Evolutionary conservation across 768 basidiomycete genomes (phyloP).

Genomic region (Kwoniella dejecticola): DNA sequence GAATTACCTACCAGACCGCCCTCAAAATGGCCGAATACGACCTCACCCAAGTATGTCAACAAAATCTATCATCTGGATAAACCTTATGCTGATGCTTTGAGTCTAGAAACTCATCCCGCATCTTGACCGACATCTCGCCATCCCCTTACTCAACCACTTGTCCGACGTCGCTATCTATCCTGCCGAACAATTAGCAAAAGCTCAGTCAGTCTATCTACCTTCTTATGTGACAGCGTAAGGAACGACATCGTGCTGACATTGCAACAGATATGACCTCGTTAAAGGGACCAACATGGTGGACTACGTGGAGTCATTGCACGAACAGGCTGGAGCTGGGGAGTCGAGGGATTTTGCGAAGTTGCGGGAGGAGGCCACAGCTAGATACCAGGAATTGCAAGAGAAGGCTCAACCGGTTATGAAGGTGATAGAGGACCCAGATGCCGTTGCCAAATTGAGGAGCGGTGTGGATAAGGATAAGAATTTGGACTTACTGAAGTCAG

Average conservation of each 20-base stretch:
- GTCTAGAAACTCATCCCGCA: constrained; percentile 81
- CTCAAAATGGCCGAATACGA: constrained; percentile 74
- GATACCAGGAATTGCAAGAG: constrained; percentile 78
- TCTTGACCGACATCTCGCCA: constrained; percentile 90
- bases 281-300: constrained; percentile 99
- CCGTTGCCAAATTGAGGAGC: constrained; percentile 79
- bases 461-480: constrained; percentile 95
- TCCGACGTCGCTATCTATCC: constrained; percentile 67
- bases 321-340: constrained; percentile 63
- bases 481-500: constrained; percentile 86
- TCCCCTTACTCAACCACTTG: constrained; percentile 88
- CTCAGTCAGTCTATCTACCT: constrained; percentile 69
- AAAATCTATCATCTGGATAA: not conserved
- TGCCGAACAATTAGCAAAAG: constrained; percentile 73
- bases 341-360: constrained; percentile 73
- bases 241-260: not conserved
- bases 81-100: constrained; percentile 4
- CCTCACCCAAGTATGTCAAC: constrained; percentile 62
- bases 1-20: not conserved
- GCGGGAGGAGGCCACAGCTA: constrained; percentile 76
- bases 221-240: not conserved
- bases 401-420: constrained; percentile 91
- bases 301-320: constrained; percentile 78
- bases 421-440: constrained; percentile 95
- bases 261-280: constrained; percentile 76